Conservation (phyloP, 768 basidiomycete genomes). For the Leccinum aurantiacum region DNA sequence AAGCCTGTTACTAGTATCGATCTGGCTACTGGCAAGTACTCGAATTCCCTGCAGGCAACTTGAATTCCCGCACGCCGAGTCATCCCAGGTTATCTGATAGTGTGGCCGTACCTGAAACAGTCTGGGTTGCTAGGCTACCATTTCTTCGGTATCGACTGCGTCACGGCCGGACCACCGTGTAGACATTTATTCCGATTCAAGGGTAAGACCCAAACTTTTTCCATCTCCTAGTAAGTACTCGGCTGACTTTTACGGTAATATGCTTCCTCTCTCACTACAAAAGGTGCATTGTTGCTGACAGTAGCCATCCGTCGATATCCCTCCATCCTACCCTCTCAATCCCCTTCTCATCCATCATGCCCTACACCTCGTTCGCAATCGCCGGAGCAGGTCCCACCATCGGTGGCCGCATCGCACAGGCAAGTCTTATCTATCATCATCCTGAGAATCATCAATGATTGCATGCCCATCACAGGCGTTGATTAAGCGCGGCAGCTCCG, state of each 20-base stretch:
- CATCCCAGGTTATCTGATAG: too few species aligned
- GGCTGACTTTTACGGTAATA: neutral
- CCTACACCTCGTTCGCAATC: slow-evolving; percentile 37
- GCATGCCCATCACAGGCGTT: slow-evolving; percentile 21
- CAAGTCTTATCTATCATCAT: neutral
- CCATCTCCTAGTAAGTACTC: neutral
- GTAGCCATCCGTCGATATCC: neutral
- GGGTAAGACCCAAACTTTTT: neutral
- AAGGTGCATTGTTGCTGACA: neutral
- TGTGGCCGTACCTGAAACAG: too few species aligned
- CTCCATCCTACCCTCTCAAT: neutral
- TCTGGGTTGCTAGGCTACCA: too few species aligned
- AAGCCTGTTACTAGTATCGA: too few species aligned
- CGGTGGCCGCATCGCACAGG: slow-evolving; percentile 35
- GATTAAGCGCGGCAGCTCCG: slow-evolving; percentile 21
- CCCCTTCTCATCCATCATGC: slow-evolving; percentile 16
- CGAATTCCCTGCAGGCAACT: too few species aligned
- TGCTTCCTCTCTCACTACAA: neutral
- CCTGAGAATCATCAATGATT: neutral
- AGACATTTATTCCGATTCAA: neutral
- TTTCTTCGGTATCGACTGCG: neutral
- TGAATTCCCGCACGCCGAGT: too few species aligned
- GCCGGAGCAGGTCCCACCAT: slow-evolving; percentile 37
- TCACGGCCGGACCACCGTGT: neutral
- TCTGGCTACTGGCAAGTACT: too few species aligned